Base-by-base conservation (phyloP, 1,284 basidiomycete genomes). In the Coriolopsis trogii region DNA sequence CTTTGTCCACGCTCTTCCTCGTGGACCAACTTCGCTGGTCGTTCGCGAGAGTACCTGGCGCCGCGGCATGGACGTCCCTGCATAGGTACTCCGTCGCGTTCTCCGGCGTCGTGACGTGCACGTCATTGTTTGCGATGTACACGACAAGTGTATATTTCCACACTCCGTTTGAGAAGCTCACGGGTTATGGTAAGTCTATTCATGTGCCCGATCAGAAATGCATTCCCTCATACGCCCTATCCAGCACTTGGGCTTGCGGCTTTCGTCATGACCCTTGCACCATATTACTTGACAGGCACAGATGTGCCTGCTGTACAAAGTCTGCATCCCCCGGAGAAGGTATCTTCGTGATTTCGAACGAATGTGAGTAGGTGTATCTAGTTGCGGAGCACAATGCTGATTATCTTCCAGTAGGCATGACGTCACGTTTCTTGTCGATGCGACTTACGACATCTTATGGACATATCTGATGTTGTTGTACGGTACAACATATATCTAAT, bases 61-160 rank as follows among this genome's bases (percentile, higher is more conserved):
- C 51, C 2, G 51, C 24, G 4, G 29, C 41, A 18, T 79, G 78
- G 76, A 62, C 78, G 6, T 46, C 58, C 4, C 46, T 67, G 36
- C 84, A 88, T 60, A 72, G 63, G 21, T 59, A 73, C 50, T 79
- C 79, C 16, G 69, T 87, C 12, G 62, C 59, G 3, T 70, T 70
- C 8, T 78, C 80, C 29, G 46, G 77, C 0, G 69, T 67, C 1
- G 67, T 97, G 25, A 68, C 95, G 20, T 75, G 56, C 0, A 67
- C 91, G 3, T 94, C 91, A 85, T 63, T 90, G 31, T 82, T 91
- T 68, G 91, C 93, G 64, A 73, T 82, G 9, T 81, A 82, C 57
- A 89, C 89, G 45, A 98, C 95, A 13, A 85, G 89, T 41, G 73
- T 97, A 13, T 98, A 94, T 71, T 98, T 96, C 75, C 95, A 98